Percentiles rank a stretch among this genome's conserved stretches.
Conservation (phyloP, 169 alveolate genomes). For the Plasmodium relictum region DNA sequence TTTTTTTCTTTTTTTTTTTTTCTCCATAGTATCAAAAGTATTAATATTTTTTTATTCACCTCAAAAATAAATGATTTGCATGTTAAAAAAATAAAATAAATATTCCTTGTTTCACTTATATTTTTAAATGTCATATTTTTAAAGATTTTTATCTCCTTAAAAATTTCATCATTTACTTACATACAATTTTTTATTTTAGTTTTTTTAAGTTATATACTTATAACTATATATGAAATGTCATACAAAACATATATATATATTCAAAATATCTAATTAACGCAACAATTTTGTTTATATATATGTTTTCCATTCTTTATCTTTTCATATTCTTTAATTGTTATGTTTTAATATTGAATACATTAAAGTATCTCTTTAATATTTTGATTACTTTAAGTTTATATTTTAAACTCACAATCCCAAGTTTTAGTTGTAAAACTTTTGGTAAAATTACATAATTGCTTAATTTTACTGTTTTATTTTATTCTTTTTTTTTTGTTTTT, state of each 20-base stretch:
- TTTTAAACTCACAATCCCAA: neutral
- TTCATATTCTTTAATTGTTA: neutral
- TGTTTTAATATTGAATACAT: conserved; percentile 1
- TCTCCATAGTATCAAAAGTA: neutral
- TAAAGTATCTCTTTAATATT: neutral
- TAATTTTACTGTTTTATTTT: neutral
- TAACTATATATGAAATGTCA: conserved; percentile 20
- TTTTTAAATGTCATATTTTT: neutral
- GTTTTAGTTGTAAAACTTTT: neutral
- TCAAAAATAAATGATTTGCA: conserved; percentile 5
- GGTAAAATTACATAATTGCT: neutral
- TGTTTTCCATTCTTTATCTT: neutral
- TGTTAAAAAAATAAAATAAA: neutral
- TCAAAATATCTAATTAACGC: neutral
- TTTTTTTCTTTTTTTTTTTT: neutral
- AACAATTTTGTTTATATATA: conserved; percentile 11
- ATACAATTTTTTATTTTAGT: neutral
- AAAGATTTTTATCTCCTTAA: conserved; percentile 4
- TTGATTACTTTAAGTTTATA: conserved; percentile 8
- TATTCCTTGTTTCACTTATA: neutral
- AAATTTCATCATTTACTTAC: conserved; percentile 4
- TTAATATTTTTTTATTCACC: neutral
- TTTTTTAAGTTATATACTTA: conserved; percentile 19
- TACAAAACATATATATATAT: neutral
- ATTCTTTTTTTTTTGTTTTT: conserved; percentile 1